Conservation (phyloP, 495 filamentous ascomycete genomes). For the Xylaria longipes region DNA sequence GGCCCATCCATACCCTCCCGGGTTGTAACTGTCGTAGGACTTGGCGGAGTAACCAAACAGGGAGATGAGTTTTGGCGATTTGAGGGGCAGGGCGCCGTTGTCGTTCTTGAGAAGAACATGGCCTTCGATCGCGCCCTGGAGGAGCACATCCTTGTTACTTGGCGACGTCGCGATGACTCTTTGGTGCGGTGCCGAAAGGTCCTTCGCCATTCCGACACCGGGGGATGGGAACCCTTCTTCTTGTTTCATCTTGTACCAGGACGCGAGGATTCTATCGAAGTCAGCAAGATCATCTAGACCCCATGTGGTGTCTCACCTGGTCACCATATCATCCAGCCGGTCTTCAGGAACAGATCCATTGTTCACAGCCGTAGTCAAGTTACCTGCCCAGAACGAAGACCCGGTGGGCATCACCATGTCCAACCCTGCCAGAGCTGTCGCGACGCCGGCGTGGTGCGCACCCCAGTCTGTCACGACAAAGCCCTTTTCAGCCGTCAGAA, state of each 20-base stretch:
- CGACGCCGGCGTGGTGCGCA: slow-evolving; percentile 53
- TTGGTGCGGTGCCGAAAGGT: slow-evolving; percentile 62
- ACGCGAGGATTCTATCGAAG: slow-evolving; percentile 61
- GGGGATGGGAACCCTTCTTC: slow-evolving; percentile 55
- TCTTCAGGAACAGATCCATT: slow-evolving; percentile 47
- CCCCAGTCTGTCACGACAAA: slow-evolving; percentile 59
- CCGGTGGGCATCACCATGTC: slow-evolving; percentile 60
- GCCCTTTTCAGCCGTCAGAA: slow-evolving; percentile 43
- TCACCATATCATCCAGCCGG: slow-evolving; percentile 55
- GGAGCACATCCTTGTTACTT: slow-evolving; percentile 44
- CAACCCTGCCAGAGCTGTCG: slow-evolving; percentile 51
- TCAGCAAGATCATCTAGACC: slow-evolving; percentile 4
- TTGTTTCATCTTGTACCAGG: slow-evolving; percentile 65
- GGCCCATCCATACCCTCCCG: slow-evolving; percentile 36
- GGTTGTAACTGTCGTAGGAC: slow-evolving; percentile 48
- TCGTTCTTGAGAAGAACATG: slow-evolving; percentile 71
- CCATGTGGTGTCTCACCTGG: slow-evolving; percentile 37
- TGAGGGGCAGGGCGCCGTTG: slow-evolving; percentile 61
- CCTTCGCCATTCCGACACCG: slow-evolving; percentile 53
- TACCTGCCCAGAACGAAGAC: slow-evolving; percentile 47
- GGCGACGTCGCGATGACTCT: slow-evolving; percentile 56
- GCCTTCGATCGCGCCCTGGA: slow-evolving; percentile 58
- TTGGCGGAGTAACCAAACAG: slow-evolving; percentile 61
- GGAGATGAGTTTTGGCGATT: slow-evolving; percentile 53
- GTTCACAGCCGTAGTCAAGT: slow-evolving; percentile 39